These are phyloP conservation scores for Anisodus tanguticus DNA, from an alignment of 257 asterid species.

Conservation along the genomic window DNA sequence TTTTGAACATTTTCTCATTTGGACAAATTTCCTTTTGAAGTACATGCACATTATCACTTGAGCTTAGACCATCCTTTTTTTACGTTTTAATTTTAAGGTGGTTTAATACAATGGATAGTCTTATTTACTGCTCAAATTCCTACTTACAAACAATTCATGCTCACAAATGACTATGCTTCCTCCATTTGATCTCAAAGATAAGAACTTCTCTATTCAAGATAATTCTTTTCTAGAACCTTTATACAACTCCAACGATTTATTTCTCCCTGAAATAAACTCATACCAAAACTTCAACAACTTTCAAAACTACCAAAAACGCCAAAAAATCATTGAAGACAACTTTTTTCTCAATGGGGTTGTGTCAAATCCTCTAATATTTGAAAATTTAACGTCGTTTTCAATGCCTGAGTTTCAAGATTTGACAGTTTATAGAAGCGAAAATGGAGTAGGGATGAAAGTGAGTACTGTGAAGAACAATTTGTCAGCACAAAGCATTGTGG, in stretches of 20 bases:
- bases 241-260: conserved; percentile 2
- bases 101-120: background rate
- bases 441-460: conserved; percentile 26
- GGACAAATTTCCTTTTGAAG: background rate
- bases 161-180: background rate
- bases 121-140: background rate
- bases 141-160: background rate
- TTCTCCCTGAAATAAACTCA: conserved; percentile 28
- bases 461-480: conserved; percentile 43
- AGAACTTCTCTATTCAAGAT: background rate
- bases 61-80: background rate
- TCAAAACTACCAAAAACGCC: conserved; percentile 28
- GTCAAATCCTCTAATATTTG: conserved; percentile 42
- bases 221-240: conserved; percentile 13
- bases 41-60: too few species aligned
- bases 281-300: background rate
- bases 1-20: background rate
- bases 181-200: background rate
- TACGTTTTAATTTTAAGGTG: background rate
- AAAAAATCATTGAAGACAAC: conserved; percentile 27
- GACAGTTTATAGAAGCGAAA: conserved; percentile 33
- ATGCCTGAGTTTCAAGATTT: background rate
- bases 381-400: conserved; percentile 29
- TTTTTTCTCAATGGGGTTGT: conserved; percentile 28
- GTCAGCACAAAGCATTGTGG: conserved; percentile 80